Evolutionary conservation across 2,329 filamentous ascomycete genomes (phyloP).

Genomic region (Arthrobotrys pseudoclavata): DNA sequence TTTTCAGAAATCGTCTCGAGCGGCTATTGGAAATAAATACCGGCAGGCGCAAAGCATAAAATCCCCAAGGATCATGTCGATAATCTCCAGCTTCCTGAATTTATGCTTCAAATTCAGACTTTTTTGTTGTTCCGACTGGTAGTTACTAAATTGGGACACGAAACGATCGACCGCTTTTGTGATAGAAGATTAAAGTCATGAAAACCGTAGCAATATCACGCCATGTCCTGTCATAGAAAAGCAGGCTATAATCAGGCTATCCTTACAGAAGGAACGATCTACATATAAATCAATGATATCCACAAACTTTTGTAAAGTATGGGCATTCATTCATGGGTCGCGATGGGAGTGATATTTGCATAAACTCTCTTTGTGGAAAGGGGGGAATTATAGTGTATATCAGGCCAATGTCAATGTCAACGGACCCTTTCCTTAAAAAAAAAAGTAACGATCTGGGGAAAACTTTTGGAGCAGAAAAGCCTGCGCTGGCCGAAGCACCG

Average conservation of each 20-base stretch:
- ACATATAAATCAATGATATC: constrained; percentile 15
- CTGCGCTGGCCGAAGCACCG: constrained; percentile 40
- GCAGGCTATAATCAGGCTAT: constrained; percentile 46
- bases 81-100: constrained; percentile 3
- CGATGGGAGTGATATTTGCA: constrained; percentile 22
- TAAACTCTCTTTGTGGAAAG: constrained; percentile 8
- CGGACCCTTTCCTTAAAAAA: constrained; percentile 4
- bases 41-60: constrained; percentile 8
- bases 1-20: constrained; percentile 25
- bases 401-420: constrained; percentile 31
- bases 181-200: neutral
- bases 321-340: constrained; percentile 20
- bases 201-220: constrained; percentile 35
- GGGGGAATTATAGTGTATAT: neutral
- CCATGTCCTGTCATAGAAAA: constrained; percentile 48
- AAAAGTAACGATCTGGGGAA: constrained; percentile 13
- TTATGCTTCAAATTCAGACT: neutral
- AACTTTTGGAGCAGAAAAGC: neutral
- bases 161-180: constrained; percentile 1
- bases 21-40: constrained; percentile 23
- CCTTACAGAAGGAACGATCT: constrained; percentile 40
- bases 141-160: too few species aligned
- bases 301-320: neutral
- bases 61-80: constrained; percentile 1
- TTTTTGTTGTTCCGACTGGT: too few species aligned